phyloP scores from a whole-genome alignment of 306 rosid species.

The Malus fusca region DNA sequence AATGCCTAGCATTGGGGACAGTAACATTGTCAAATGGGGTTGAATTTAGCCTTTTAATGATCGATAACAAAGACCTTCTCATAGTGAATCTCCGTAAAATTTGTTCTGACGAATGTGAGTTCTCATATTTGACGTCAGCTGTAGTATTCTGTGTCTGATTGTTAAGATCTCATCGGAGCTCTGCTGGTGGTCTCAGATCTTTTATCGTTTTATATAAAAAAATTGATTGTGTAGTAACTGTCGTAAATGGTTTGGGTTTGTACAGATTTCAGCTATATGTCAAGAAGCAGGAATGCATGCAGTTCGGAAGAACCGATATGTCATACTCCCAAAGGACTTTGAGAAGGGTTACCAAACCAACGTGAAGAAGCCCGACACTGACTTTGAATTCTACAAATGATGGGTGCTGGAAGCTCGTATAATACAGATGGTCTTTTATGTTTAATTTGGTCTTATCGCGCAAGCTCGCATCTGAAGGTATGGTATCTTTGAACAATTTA shows the following conservation, averaged over 20 bases:
- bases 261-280: constrained; percentile 88
- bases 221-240: background rate
- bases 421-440: too few species aligned
- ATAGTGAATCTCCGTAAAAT: background rate
- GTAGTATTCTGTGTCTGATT: background rate
- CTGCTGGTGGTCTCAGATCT: background rate
- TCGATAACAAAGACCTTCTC: background rate
- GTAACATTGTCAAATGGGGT: background rate
- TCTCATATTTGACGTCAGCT: background rate
- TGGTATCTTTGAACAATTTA: too few species aligned
- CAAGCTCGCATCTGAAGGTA: too few species aligned
- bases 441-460: too few species aligned
- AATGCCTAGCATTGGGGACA: background rate
- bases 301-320: constrained; percentile 93
- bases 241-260: background rate
- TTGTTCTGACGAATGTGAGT: background rate
- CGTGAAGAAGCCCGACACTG: constrained; percentile 98
- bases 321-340: constrained; percentile 92
- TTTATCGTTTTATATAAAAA: background rate
- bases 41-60: background rate
- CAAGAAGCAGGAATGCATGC: constrained; percentile 99
- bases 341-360: constrained; percentile 95
- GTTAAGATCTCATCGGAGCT: background rate
- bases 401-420: background rate
- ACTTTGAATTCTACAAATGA: constrained; percentile 96